Evolutionary conservation across 2,329 filamentous ascomycete species (phyloP), one percentile per base, ranked within the genome.

Genomic region (Fusarium musae): DNA sequence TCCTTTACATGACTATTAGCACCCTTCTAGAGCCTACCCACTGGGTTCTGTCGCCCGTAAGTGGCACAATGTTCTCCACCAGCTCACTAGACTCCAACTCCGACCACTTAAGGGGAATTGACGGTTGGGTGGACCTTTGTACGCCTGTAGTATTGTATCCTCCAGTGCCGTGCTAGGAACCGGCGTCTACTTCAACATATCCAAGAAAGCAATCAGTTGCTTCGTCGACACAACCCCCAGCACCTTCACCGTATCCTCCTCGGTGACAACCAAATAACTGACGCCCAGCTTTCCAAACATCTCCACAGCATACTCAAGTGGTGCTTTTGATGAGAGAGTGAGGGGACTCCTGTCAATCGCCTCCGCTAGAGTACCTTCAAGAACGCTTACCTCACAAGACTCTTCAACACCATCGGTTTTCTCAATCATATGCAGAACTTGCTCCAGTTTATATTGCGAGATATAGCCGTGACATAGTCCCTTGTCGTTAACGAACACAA

Each of bases 1-100:
- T 87, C 83, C 0, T 83, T 79, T 1, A 9, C 6, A 9, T 8
- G 8, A 34, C 32, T 34, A 15, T 34, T 34, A 36, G 34, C 34
- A 16, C 3, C 34, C 15, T 34, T 36, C 15, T 4, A 36, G 6
- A 8, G 34, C 34, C 8, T 36, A 36, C 34, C 34, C 15, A 36
- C 8, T 36, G 15, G 32, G 11, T 3, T 15, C 8, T 36, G 13
- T 36, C 15, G 15, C 3, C 34, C 8, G 15, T 36, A 36, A 9
- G 15, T 36, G 15, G 15, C 34, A 36, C 15, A 36, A 36, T 36
- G 15, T 36, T 36, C 7, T 36, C 15, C 15, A 36, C 6, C 15
- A 16, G 15, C 34, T 16, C 15, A 16, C 6, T 36, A 36, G 15
- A 16, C 34, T 36, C 16, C 34, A 1, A 3, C 34, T 36, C 34